Conservation (phyloP, 2,329 filamentous ascomycete species). For the Penicillium sp. region DNA sequence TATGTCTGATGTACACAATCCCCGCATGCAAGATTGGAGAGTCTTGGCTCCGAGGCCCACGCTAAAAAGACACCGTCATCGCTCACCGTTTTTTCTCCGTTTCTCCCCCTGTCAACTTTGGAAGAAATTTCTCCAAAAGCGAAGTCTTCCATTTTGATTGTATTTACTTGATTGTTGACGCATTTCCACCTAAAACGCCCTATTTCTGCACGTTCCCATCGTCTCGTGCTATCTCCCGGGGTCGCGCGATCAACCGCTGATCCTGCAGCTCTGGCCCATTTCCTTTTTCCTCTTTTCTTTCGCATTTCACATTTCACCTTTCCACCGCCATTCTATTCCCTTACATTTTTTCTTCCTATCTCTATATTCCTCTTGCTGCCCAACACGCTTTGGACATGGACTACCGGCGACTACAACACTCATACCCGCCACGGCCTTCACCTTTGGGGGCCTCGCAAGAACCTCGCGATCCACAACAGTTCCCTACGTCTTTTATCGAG, state of each 20-base stretch:
- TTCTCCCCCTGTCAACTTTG: slow-evolving; percentile 4
- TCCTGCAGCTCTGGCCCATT: slow-evolving; percentile 11
- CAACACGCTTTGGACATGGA: slow-evolving; percentile 18
- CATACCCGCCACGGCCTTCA: slow-evolving; percentile 28
- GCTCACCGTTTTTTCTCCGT: slow-evolving; percentile 20
- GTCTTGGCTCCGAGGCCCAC: slow-evolving; percentile 17
- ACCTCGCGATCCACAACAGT: slow-evolving; percentile 22
- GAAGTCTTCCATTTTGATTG: not conserved
- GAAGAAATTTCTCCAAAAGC: not conserved
- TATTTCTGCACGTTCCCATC: slow-evolving; percentile 12
- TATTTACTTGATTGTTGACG: not conserved
- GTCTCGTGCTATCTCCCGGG: slow-evolving; percentile 11
- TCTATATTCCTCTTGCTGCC: not conserved
- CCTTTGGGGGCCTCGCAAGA: slow-evolving; percentile 27
- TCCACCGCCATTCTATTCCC: slow-evolving; percentile 13
- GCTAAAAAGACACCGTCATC: slow-evolving; percentile 15
- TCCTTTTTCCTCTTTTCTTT: not conserved
- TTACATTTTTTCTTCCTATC: not conserved
- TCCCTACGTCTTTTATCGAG: slow-evolving; percentile 16
- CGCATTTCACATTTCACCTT: slow-evolving; percentile 2
- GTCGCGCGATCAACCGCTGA: slow-evolving; percentile 19
- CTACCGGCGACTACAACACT: slow-evolving; percentile 22
- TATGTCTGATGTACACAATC: slow-evolving; percentile 3
- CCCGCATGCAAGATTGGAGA: slow-evolving; percentile 17
- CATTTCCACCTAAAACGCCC: not conserved